Conservation (phyloP, 2,329 filamentous ascomycete species). For the Aureobasidium sp. region DNA sequence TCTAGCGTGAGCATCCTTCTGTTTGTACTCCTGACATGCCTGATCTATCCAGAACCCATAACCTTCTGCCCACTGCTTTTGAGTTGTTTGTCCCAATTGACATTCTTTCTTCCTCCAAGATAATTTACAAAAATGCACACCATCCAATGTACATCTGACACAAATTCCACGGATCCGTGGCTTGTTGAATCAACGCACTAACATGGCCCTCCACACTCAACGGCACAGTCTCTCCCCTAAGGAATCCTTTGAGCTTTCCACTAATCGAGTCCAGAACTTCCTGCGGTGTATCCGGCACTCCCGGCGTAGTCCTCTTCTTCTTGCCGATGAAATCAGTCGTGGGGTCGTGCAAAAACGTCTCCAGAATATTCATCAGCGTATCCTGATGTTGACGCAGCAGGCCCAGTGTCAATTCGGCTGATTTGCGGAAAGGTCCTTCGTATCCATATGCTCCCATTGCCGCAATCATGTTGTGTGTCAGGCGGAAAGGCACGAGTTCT, state of each 20-base stretch:
- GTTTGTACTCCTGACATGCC: not conserved
- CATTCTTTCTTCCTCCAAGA: not conserved
- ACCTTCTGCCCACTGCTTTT: not conserved
- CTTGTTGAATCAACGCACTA: constrained; percentile 86
- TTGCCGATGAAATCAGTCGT: constrained; percentile 87
- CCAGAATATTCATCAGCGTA: constrained; percentile 92
- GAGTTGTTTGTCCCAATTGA: not conserved
- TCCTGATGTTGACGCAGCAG: constrained; percentile 88
- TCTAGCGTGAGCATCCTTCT: not conserved
- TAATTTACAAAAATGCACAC: constrained; percentile 55
- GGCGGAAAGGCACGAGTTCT: constrained; percentile 87
- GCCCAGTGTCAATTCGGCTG: constrained; percentile 78
- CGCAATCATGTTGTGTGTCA: constrained; percentile 98
- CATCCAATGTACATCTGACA: constrained; percentile 97
- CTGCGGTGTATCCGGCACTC: constrained; percentile 60
- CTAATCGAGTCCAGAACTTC: constrained; percentile 86
- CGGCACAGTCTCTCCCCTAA: constrained; percentile 83
- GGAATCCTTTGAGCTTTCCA: constrained; percentile 75
- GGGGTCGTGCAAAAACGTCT: constrained; percentile 94
- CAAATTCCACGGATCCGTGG: constrained; percentile 71
- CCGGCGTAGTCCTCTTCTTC: constrained; percentile 45
- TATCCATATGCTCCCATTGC: constrained; percentile 94
- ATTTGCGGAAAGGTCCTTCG: constrained; percentile 83
- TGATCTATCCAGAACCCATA: not conserved
- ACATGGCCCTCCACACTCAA: constrained; percentile 94